A percentile compares a stretch with the other conserved stretches of the same genome.
phyloP scores from a whole-genome alignment of 139 green algal genomes.

The Haematococcus lacustris region DNA sequence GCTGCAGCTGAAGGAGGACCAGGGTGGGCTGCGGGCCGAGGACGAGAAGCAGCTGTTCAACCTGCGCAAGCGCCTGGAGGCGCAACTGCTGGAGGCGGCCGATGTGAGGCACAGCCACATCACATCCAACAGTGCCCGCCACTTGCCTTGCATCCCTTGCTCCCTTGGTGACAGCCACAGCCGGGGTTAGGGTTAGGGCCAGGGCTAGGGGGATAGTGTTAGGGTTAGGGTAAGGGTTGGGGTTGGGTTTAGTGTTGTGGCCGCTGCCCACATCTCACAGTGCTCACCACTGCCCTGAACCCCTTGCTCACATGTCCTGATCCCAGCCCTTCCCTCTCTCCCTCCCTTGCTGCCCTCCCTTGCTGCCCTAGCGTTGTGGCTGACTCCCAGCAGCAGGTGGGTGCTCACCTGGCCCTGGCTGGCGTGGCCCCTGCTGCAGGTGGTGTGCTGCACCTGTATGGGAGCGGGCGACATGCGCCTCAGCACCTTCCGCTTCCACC shows the following conservation, averaged over 20 bases:
- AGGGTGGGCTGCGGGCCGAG: constrained; percentile 67
- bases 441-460: constrained; percentile 89
- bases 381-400: not conserved
- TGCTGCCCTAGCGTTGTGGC: not conserved
- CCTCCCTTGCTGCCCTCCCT: not conserved
- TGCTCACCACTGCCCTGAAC: not conserved
- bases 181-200: not conserved
- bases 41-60: constrained; percentile 87
- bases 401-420: not conserved
- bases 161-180: not conserved
- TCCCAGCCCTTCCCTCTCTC: too few relatives aligned
- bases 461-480: constrained; percentile 86
- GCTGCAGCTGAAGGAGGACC: constrained; percentile 59
- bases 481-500: constrained; percentile 79
- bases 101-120: constrained; percentile 45
- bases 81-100: constrained; percentile 77
- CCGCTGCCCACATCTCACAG: not conserved
- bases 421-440: constrained; percentile 10
- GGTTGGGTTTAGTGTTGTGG: not conserved
- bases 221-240: too few relatives aligned
- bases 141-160: not conserved
- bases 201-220: too few relatives aligned
- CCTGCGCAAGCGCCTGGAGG: constrained; percentile 58
- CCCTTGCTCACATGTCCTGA: too few relatives aligned
- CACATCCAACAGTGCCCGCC: not conserved